Conservation (phyloP, 768 basidiomycete genomes). For the Cystofilobasidium capitatum region DNA sequence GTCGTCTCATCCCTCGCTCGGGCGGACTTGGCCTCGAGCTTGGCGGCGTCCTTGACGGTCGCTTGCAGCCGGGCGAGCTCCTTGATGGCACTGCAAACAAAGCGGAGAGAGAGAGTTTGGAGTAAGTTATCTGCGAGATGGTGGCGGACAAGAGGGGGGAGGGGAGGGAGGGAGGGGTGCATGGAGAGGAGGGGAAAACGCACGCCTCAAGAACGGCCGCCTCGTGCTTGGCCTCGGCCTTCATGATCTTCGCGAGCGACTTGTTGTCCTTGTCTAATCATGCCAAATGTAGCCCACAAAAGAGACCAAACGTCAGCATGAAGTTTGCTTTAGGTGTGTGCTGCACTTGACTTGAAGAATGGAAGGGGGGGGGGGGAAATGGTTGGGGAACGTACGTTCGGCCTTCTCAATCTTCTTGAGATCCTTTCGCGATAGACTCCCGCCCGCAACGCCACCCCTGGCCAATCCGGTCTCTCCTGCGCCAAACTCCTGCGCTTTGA, state of each 20-base stretch:
- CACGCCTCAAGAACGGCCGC: conserved; percentile 1
- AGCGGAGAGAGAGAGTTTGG: not conserved
- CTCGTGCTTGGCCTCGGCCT: conserved; percentile 8
- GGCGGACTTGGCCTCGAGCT: not conserved
- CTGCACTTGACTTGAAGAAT: too few relatives aligned
- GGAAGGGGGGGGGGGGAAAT: too few relatives aligned
- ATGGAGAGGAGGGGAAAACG: not conserved
- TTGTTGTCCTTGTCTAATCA: conserved; percentile 5
- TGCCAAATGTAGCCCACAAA: too few relatives aligned
- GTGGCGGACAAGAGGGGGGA: not conserved
- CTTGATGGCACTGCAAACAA: not conserved
- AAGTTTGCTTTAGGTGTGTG: too few relatives aligned
- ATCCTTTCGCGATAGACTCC: not conserved
- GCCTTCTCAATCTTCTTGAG: conserved; percentile 6
- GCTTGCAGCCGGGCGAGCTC: not conserved
- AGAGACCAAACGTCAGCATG: too few relatives aligned
- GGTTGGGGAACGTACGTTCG: too few relatives aligned
- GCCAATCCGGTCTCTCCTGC: not conserved
- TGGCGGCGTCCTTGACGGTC: conserved; percentile 3
- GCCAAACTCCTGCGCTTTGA: too few relatives aligned
- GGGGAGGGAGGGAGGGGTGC: not conserved
- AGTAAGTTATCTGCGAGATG: too few relatives aligned
- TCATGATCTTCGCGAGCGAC: not conserved
- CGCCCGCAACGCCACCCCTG: not conserved
- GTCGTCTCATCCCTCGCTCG: not conserved